Percentiles rank a stretch among this genome's conserved stretches.
Evolutionary conservation across 768 basidiomycete genomes (phyloP).

Genomic region (Xerocomellus dryophilus): DNA sequence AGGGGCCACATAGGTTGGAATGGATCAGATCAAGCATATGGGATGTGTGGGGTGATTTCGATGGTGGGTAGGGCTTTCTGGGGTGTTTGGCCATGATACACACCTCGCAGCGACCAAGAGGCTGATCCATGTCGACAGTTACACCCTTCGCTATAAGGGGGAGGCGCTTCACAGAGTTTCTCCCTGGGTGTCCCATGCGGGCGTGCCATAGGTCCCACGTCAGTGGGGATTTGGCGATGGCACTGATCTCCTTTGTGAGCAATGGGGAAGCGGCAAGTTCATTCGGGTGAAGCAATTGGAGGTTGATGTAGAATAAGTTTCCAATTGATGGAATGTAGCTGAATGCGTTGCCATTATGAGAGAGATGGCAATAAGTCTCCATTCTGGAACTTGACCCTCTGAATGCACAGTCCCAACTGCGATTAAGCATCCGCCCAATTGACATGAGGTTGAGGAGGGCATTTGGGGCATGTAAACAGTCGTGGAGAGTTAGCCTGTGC

Average conservation of each 20-base stretch:
- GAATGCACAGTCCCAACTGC: not conserved
- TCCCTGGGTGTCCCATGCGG: too few species aligned
- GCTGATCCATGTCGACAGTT: too few species aligned
- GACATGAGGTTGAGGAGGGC: not conserved
- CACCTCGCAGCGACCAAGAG: not conserved
- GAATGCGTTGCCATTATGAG: not conserved
- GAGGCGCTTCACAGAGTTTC: too few species aligned
- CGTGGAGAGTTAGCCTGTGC: not conserved
- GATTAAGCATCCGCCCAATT: not conserved
- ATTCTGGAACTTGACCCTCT: accelerated
- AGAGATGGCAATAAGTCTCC: not conserved
- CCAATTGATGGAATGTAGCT: not conserved
- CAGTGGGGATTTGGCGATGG: not conserved
- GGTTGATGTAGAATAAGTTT: not conserved
- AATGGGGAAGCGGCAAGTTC: accelerated
- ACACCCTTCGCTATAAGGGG: too few species aligned
- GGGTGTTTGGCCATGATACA: not conserved
- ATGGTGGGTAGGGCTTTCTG: not conserved
- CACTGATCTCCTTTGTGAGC: not conserved
- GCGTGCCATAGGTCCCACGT: not conserved
- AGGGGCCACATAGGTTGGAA: conserved; percentile 27
- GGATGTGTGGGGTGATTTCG: not conserved
- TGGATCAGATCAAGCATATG: conserved; percentile 24
- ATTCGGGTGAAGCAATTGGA: not conserved
- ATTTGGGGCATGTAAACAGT: not conserved